Evolutionary conservation across 768 basidiomycete genomes (phyloP).

Genomic region (Krasilnikovozyma curviuscula): DNA sequence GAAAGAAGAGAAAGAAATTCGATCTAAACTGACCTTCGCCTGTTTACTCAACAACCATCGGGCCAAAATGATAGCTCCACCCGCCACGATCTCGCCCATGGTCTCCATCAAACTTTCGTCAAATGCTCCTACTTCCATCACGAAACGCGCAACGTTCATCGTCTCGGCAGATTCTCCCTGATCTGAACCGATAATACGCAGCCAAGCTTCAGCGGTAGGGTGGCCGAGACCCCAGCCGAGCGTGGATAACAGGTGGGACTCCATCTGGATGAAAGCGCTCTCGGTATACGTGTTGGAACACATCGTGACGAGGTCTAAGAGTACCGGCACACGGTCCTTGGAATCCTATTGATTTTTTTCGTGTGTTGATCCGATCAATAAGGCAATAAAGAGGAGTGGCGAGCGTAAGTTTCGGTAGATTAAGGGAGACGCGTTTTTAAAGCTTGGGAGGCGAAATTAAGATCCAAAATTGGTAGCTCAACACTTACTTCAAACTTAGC

Average conservation of each 20-base stretch:
- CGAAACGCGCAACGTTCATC: conserved; percentile 84
- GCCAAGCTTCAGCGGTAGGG: conserved; percentile 94
- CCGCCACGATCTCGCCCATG: conserved; percentile 64
- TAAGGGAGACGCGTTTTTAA: too few species aligned
- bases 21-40: conserved; percentile 36
- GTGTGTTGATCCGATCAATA: too few species aligned
- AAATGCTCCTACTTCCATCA: conserved; percentile 98
- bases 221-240: conserved; percentile 94
- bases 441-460: background rate
- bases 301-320: conserved; percentile 80
- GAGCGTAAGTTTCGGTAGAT: too few species aligned
- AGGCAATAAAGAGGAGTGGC: too few species aligned
- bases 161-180: conserved; percentile 66
- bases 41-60: conserved; percentile 67
- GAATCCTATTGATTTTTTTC: too few species aligned
- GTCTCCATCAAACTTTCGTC: conserved; percentile 82
- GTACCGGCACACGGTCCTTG: conserved; percentile 90
- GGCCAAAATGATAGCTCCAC: conserved; percentile 69
- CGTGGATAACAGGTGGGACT: conserved; percentile 83
- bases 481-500: conserved; percentile 61
- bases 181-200: conserved; percentile 35
- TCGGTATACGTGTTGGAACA: conserved; percentile 95
- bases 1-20: background rate
- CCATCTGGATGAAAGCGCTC: conserved; percentile 96
- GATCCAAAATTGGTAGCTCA: background rate